A percentile compares a stretch with the other conserved stretches of the same genome.
These are phyloP conservation scores for Thalassiosira sp. DNA, from an alignment of 352 stramenopile species.

Conservation along the genomic window DNA sequence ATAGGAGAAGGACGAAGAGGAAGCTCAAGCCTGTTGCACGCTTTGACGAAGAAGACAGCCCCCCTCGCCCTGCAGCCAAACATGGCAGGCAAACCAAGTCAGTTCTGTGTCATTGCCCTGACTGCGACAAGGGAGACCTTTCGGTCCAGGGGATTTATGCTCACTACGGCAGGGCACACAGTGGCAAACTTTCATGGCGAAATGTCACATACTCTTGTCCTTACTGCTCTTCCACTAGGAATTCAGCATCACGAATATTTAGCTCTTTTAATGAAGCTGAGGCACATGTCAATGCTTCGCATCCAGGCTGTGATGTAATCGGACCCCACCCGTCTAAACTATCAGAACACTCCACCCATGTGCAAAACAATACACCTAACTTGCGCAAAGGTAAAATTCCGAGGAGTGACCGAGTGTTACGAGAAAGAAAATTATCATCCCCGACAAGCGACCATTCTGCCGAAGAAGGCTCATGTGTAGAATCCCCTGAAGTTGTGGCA, in stretches of 20 bases:
- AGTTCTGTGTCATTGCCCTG: slow-evolving; percentile 52
- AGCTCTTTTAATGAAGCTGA: slow-evolving; percentile 35
- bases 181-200: slow-evolving; percentile 41
- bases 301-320: slow-evolving; percentile 32
- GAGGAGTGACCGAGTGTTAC: slow-evolving; percentile 35
- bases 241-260: slow-evolving; percentile 22
- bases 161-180: slow-evolving; percentile 49
- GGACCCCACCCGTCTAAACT: slow-evolving; percentile 22
- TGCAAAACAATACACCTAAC: neutral
- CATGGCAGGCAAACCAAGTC: slow-evolving; percentile 29
- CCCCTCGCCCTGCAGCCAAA: slow-evolving; percentile 15
- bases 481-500: slow-evolving; percentile 7
- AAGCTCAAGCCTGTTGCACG: slow-evolving; percentile 37
- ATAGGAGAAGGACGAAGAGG: slow-evolving; percentile 32
- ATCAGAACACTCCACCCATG: neutral
- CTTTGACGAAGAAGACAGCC: slow-evolving; percentile 31
- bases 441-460: neutral
- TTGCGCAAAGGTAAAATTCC: neutral
- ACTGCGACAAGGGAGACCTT: slow-evolving; percentile 46
- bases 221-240: slow-evolving; percentile 30
- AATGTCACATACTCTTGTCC: slow-evolving; percentile 54
- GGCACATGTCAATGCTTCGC: slow-evolving; percentile 30
- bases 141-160: slow-evolving; percentile 61
- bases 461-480: neutral
- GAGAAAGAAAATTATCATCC: slow-evolving; percentile 26